Conservation (phyloP, 23 red algal species). For the Rhodosorus marinus region DNA sequence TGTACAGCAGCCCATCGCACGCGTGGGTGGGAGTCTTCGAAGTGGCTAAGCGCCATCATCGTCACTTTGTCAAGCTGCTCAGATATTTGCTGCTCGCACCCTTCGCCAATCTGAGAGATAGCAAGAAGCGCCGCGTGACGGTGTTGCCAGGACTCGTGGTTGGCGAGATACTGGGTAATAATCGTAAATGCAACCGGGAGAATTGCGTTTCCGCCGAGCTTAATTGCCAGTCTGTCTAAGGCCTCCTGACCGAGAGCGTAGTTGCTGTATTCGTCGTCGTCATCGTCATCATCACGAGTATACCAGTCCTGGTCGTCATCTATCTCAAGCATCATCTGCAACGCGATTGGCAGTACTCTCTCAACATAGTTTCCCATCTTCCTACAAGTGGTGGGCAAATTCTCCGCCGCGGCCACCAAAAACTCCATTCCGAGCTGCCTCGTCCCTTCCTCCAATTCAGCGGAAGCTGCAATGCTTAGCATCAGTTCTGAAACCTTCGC, state of each 20-base stretch:
- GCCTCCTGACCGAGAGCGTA: slow-evolving; percentile 75
- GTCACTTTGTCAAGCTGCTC: slow-evolving; percentile 53
- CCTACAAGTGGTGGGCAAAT: slow-evolving; percentile 49
- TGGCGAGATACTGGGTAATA: slow-evolving; percentile 43
- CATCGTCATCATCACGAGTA: slow-evolving; percentile 59
- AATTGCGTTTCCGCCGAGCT: slow-evolving; percentile 87
- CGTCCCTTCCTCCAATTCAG: slow-evolving; percentile 21
- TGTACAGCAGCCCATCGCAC: slow-evolving; percentile 99
- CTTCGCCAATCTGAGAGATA: slow-evolving; percentile 92
- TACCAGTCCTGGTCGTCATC: slow-evolving; percentile 96
- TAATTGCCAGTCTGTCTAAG: slow-evolving; percentile 85
- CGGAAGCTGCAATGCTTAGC: slow-evolving; percentile 28
- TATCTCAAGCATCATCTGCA: slow-evolving; percentile 89
- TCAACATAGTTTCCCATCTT: slow-evolving; percentile 48
- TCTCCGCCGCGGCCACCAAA: slow-evolving; percentile 60
- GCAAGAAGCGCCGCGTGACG: slow-evolving; percentile 88
- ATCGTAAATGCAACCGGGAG: slow-evolving; percentile 46
- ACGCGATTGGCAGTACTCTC: slow-evolving; percentile 39
- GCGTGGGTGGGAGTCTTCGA: slow-evolving; percentile 71
- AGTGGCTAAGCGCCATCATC: slow-evolving; percentile 29
- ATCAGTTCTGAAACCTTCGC: slow-evolving; percentile 26
- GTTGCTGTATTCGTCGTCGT: slow-evolving; percentile 30
- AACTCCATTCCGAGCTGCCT: slow-evolving; percentile 88
- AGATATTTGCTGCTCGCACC: slow-evolving; percentile 85
- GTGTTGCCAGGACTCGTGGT: slow-evolving; percentile 39